Conservation (phyloP, 345 rosid species). For the Schrenkiella parvula region DNA sequence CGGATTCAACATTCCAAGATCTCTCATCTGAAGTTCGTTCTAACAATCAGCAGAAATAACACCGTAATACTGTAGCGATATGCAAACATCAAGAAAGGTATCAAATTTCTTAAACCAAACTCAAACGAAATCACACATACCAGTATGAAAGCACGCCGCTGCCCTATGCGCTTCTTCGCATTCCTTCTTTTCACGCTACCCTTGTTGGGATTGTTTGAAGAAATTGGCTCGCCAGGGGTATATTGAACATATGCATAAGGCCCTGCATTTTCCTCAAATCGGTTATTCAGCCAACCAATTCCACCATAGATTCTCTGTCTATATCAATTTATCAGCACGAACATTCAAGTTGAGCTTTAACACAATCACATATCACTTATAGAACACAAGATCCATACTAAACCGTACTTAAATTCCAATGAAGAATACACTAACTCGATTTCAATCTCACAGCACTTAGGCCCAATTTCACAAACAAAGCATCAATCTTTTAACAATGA, state of each 20-base stretch:
- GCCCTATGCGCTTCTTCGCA: constrained; percentile 71
- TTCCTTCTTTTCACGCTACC: constrained; percentile 79
- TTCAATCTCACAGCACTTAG: background rate
- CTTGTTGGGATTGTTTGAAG: constrained; percentile 70
- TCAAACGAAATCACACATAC: constrained; percentile 29
- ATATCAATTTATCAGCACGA: background rate
- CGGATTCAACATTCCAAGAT: background rate
- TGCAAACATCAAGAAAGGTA: background rate
- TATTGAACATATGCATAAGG: constrained; percentile 80
- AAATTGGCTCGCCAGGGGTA: constrained; percentile 72
- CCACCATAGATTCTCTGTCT: background rate
- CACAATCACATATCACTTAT: background rate
- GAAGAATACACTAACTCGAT: background rate
- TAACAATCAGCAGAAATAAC: background rate
- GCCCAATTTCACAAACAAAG: constrained; percentile 4
- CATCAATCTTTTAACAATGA: constrained; percentile 1
- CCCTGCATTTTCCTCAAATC: constrained; percentile 44
- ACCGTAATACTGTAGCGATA: background rate
- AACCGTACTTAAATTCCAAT: background rate
- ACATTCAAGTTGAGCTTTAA: background rate
- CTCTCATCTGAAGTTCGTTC: background rate
- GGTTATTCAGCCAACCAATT: background rate
- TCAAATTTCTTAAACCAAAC: background rate
- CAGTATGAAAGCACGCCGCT: constrained; percentile 58
- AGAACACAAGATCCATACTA: constrained; percentile 9